Base-by-base conservation (phyloP, 805 yeast genomes). In the Metschnikowia dekortorum region DNA sequence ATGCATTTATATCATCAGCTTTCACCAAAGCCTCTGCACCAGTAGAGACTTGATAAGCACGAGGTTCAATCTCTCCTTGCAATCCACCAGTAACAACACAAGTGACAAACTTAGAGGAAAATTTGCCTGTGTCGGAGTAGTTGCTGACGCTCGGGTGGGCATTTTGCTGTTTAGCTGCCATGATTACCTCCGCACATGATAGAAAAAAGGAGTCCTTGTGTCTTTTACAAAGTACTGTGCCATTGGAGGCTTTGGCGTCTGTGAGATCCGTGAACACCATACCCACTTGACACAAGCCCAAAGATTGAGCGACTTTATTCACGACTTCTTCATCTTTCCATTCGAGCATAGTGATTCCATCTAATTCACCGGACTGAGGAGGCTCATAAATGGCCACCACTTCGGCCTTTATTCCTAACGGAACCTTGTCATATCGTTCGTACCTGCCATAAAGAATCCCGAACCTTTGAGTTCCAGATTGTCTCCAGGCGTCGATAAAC, bases 331-430 rank as follows among this genome's bases (percentile, higher is more conserved):
- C 83, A 40, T 80, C 79, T 33, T 79, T 83, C 79, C 79, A 89
- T 1, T 65, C 62, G 43, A 76, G 69, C 43, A 81, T 66, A 0
- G 89, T 79, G 18, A 94, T 61, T 0, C 98, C 97, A 67, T 94
- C 99, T 46, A 81, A 78, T 58, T 87, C 96, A 57, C 86, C 91
- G 2, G 76, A 71, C 66, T 94, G 99, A 7, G 95, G 86, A 0
- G 97, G 95, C 64, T 94, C 99, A 67, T 87, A 89, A 26, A 94
- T 89, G 2, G 95, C 92, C 60, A 92, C 94, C 1, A 94, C 97
- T 39, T 86, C 88, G 1, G 96, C 97, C 66, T 91, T 92, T 49
- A 90, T 84, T 1, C 99, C 99, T 29, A 94, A 71, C 1, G 99
- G 99, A 1, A 87, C 94, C 59, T 84, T 78, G 30, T 85, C 90